Evolutionary conservation across 2,329 filamentous ascomycete species (phyloP).

Genomic region (Ophiostoma ulmi): DNA sequence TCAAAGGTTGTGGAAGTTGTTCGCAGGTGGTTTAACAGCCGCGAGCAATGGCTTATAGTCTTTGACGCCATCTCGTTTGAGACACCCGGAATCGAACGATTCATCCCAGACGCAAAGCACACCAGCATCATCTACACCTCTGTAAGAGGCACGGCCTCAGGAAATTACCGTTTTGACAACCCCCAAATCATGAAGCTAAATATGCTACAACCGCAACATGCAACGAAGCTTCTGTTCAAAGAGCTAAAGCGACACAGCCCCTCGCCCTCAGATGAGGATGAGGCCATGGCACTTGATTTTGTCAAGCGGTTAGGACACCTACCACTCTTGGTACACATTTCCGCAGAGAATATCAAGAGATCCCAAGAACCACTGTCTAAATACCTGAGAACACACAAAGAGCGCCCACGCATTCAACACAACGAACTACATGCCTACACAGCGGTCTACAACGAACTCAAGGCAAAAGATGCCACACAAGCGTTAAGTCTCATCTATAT

Average conservation of each 20-base stretch:
- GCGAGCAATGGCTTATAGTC: constrained; percentile 61
- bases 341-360: constrained; percentile 56
- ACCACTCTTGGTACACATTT: constrained; percentile 63
- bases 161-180: constrained; percentile 55
- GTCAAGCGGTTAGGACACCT: constrained; percentile 60
- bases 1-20: constrained; percentile 52
- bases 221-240: constrained; percentile 55
- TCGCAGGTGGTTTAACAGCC: constrained; percentile 55
- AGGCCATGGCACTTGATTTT: constrained; percentile 54
- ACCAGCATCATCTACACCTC: constrained; percentile 66
- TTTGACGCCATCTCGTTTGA: constrained; percentile 63
- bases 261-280: constrained; percentile 49
- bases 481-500: constrained; percentile 61
- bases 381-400: constrained; percentile 54
- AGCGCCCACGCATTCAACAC: constrained; percentile 45
- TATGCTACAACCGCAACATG: constrained; percentile 51
- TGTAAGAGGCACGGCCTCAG: constrained; percentile 52
- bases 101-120: constrained; percentile 59
- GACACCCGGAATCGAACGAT: constrained; percentile 50
- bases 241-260: constrained; percentile 57
- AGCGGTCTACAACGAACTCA: constrained; percentile 46
- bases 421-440: constrained; percentile 45
- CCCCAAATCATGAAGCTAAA: constrained; percentile 53
- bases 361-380: constrained; percentile 57
- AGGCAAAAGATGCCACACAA: constrained; percentile 43